Evolutionary conservation across 2,329 filamentous ascomycete genomes (phyloP).

Genomic region (Fusarium sp.): DNA sequence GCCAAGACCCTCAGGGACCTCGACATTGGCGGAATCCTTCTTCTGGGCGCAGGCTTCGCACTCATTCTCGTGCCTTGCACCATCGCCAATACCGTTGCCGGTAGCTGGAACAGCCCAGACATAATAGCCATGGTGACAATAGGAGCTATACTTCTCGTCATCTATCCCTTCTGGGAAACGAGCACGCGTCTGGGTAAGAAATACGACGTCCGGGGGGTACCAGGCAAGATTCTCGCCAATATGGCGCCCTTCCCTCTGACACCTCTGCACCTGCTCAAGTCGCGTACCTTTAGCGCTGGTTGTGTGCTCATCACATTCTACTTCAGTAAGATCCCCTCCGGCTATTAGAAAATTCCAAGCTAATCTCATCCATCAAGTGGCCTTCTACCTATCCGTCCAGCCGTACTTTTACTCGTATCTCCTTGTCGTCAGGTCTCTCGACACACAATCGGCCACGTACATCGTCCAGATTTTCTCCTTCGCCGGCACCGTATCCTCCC

Average conservation of each 20-base stretch:
- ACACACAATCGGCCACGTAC: constrained; percentile 16
- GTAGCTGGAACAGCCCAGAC: constrained; percentile 55
- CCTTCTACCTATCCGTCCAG: constrained; percentile 49
- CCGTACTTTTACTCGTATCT: constrained; percentile 52
- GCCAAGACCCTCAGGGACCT: constrained; percentile 32
- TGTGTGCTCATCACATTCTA: constrained; percentile 38
- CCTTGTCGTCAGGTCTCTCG: constrained; percentile 49
- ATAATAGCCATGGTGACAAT: constrained; percentile 61
- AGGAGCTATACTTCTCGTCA: constrained; percentile 58
- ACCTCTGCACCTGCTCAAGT: constrained; percentile 44
- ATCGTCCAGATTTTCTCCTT: constrained; percentile 20
- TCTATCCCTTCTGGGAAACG: constrained; percentile 66
- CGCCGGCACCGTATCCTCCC: constrained; percentile 43
- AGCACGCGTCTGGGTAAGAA: constrained; percentile 56
- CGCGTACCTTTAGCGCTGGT: constrained; percentile 59
- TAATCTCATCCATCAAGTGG: constrained; percentile 26
- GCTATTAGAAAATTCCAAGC: too few relatives aligned
- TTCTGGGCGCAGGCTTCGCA: constrained; percentile 61
- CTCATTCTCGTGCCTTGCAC: constrained; percentile 64
- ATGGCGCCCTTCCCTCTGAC: constrained; percentile 50
- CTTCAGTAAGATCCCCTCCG: constrained; percentile 49
- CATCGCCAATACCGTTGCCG: constrained; percentile 47
- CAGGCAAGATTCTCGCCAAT: constrained; percentile 50
- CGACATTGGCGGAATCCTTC: constrained; percentile 59
- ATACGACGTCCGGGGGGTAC: constrained; percentile 53